Base-by-base conservation (phyloP, 306 rosid species). In the Glycyrrhiza uralensis region DNA sequence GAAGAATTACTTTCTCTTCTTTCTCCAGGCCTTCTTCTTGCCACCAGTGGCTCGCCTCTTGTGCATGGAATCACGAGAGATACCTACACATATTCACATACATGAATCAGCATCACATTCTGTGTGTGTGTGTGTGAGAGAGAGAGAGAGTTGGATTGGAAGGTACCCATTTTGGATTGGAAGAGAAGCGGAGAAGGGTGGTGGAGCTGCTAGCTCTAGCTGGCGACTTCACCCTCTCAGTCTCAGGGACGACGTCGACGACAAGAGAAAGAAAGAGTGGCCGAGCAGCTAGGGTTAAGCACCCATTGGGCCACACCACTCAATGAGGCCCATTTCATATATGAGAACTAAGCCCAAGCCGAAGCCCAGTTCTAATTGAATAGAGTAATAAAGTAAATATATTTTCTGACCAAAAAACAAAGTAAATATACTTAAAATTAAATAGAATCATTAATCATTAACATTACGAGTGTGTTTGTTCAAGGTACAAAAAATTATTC, bases 31-130 rank as follows among this genome's bases (percentile, higher is more conserved):
- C n/a, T n/a, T n/a, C n/a, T n/a, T n/a, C n/a, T n/a, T n/a, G n/a
- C 91, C 90, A 30, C 90, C 90, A 38, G 90, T 85, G 77, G 90
- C 90, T 51, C 85, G 87, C 70, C 88, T 79, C 83, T 86, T 86
- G 83, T 86, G 91, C 91, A 86, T 86, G 66, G 91, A 87, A 81
- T 84, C 91, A 69, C 88, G 88, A 66, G 87, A 87, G 10, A 87
- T 87, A 77, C 91, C 87, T 87, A 46, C 7, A 32, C 0, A 44
- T 20, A 72, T 12, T 9, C 54, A n/a, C n/a, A n/a, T n/a, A 51
- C 33, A 35, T 17, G 44, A 3, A 36, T 80, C 7, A 68, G 45
- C 8, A 13, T 23, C 62, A 5, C 38, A 29, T n/a, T 9, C 8
- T 2, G n/a, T 14, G 13, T 3, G 4, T 17, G 24, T 62, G 10